Percentiles rank a stretch among this genome's conserved stretches.
Evolutionary conservation across 257 asterid species (phyloP).

Genomic region (Solanum arcanum): DNA sequence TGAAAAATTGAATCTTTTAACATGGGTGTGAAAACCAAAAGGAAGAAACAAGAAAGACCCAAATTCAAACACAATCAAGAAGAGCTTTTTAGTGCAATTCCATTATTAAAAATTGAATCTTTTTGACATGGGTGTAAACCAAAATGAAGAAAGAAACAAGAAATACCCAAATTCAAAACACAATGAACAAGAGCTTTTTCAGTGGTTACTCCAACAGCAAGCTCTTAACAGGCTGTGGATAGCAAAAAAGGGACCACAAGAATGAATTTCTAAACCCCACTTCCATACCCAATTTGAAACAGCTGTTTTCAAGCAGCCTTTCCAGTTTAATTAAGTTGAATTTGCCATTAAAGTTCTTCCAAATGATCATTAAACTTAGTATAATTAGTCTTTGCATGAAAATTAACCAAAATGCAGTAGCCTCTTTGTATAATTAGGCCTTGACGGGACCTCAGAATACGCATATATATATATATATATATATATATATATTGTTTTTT

Average conservation of each 20-base stretch:
- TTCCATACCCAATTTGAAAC: not conserved
- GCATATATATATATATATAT: not conserved
- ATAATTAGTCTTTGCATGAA: not conserved
- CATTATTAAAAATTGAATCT: not conserved
- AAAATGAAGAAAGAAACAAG: not conserved
- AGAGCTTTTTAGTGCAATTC: constrained; percentile 5
- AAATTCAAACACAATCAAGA: not conserved
- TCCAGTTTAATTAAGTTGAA: not conserved
- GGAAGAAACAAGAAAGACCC: not conserved
- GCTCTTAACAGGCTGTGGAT: constrained; percentile 37
- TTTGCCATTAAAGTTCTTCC: not conserved
- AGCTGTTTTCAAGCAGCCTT: not conserved
- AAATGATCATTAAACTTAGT: not conserved
- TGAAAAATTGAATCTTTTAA: constrained; percentile 9
- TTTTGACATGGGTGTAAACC: not conserved
- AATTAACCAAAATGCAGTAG: not conserved
- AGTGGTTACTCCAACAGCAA: constrained; percentile 8
- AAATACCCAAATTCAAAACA: not conserved
- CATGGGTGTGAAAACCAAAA: constrained; percentile 6
- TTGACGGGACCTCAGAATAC: not conserved
- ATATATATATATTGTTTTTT: not conserved
- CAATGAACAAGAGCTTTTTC: not conserved
- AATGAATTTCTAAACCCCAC: not conserved
- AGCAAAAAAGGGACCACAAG: not conserved
- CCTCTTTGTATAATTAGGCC: not conserved